phyloP scores from a whole-genome alignment of 2,329 filamentous ascomycete species.

The Bipolaris zeicola region DNA sequence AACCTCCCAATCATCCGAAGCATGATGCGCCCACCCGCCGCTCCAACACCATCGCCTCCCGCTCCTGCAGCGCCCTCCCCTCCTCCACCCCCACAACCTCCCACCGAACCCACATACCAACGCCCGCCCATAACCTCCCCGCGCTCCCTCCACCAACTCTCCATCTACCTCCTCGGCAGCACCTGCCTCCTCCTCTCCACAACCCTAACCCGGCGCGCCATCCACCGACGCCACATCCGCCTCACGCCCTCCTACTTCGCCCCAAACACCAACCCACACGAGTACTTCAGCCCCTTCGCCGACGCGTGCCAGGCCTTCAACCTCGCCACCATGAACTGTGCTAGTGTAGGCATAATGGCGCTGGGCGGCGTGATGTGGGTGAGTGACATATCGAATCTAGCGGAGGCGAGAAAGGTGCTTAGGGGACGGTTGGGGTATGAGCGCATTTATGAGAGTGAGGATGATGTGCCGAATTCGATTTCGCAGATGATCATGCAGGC shows the following conservation, averaged over 20 bases:
- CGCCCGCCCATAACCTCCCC: conserved; percentile 49
- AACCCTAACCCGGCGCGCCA: conserved; percentile 66
- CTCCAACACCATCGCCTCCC: conserved; percentile 19
- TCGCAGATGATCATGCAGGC: too few relatives aligned
- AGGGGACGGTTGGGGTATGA: conserved; percentile 63
- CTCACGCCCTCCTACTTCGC: conserved; percentile 74
- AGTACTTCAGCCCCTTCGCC: conserved; percentile 64
- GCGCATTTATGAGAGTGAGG: conserved; percentile 50
- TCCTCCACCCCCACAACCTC: conserved; percentile 22
- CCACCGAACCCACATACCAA: conserved; percentile 28
- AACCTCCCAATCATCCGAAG: conserved; percentile 28
- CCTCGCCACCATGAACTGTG: conserved; percentile 84
- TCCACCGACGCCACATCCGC: conserved; percentile 66
- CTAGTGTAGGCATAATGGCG: conserved; percentile 74
- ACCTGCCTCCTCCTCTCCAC: conserved; percentile 76
- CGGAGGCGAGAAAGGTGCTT: conserved; percentile 65
- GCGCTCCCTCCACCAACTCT: conserved; percentile 66
- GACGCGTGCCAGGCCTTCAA: conserved; percentile 84
- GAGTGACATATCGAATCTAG: conserved; percentile 68
- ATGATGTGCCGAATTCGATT: too few relatives aligned
- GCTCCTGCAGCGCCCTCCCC: background rate
- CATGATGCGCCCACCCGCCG: conserved; percentile 29
- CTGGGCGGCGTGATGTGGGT: conserved; percentile 76
- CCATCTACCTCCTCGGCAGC: conserved; percentile 75
- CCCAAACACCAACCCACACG: conserved; percentile 58